A percentile compares a stretch with the other conserved stretches of the same genome.
phyloP scores from a whole-genome alignment of 331 rosid species.

The Phaseolus coccineus region DNA sequence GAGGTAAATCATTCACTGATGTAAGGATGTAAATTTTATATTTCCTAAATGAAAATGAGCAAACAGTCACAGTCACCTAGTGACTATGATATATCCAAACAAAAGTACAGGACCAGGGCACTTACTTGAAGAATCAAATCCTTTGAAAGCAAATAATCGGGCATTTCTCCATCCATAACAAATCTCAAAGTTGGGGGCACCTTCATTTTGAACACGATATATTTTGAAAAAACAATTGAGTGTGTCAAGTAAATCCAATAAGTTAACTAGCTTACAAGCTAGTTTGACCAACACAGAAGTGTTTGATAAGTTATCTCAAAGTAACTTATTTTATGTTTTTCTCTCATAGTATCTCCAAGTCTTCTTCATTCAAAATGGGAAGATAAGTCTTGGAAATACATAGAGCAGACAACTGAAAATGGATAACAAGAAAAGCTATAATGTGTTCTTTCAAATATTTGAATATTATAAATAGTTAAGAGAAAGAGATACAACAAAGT shows the following conservation, averaged over 20 bases:
- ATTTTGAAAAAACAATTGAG: not conserved
- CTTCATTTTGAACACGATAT: slow-evolving; percentile 52
- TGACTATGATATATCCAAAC: slow-evolving; percentile 5
- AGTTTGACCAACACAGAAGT: no score
- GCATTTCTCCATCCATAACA: slow-evolving; percentile 97
- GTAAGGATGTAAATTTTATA: slow-evolving; percentile 20
- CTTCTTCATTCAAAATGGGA: not conserved
- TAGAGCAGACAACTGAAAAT: slow-evolving; percentile 14
- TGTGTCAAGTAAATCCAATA: no score
- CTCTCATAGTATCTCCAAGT: not conserved
- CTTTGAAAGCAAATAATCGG: slow-evolving; percentile 89
- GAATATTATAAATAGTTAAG: not conserved
- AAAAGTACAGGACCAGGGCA: slow-evolving; percentile 32
- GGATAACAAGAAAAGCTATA: not conserved
- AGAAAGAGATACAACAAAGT: slow-evolving; percentile 22
- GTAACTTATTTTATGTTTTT: not conserved
- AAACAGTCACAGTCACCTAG: not conserved
- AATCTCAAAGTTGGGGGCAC: slow-evolving; percentile 94
- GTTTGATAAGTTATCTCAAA: no score
- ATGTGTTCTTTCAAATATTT: not conserved
- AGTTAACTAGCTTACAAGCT: no score
- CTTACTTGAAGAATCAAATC: slow-evolving; percentile 97
- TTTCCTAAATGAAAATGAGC: slow-evolving; percentile 33
- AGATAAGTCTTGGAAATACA: slow-evolving; percentile 3
- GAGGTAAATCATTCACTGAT: slow-evolving; percentile 25